phyloP scores from a whole-genome alignment of 352 stramenopile genomes.

The Sclerospora graminicola region DNA sequence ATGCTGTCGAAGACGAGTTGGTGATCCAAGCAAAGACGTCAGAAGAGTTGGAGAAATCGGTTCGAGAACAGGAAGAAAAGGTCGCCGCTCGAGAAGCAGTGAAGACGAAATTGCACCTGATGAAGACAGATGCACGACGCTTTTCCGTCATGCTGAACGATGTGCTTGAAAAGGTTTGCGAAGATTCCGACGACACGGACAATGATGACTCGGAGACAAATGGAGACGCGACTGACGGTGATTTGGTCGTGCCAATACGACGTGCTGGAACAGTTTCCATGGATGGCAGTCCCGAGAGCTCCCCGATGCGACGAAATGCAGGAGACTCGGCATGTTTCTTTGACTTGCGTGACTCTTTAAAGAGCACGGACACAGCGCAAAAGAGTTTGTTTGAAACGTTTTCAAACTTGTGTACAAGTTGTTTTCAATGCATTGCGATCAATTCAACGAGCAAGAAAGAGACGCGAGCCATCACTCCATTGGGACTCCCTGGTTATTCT shows the following conservation, averaged over 20 bases:
- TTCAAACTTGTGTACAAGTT: too few relatives aligned
- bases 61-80: constrained; percentile 30
- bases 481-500: constrained; percentile 35
- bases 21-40: constrained; percentile 17
- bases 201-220: constrained; percentile 20
- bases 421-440: constrained; percentile 18
- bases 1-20: constrained; percentile 53
- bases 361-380: too few relatives aligned
- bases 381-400: too few relatives aligned
- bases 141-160: constrained; percentile 37
- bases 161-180: constrained; percentile 26
- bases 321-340: too few relatives aligned
- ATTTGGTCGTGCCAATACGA: too few relatives aligned
- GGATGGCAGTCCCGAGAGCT: too few relatives aligned
- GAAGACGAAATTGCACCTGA: constrained; percentile 37
- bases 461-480: constrained; percentile 19
- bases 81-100: constrained; percentile 28
- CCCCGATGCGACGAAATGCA: too few relatives aligned
- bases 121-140: constrained; percentile 40
- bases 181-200: constrained; percentile 13
- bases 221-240: too few relatives aligned
- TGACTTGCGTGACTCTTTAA: too few relatives aligned
- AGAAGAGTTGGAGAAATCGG: constrained; percentile 24
- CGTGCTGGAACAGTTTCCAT: too few relatives aligned
- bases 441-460: constrained; percentile 3